Evolutionary conservation across 306 rosid species (phyloP).

Genomic region (Castanopsis chinensis): DNA sequence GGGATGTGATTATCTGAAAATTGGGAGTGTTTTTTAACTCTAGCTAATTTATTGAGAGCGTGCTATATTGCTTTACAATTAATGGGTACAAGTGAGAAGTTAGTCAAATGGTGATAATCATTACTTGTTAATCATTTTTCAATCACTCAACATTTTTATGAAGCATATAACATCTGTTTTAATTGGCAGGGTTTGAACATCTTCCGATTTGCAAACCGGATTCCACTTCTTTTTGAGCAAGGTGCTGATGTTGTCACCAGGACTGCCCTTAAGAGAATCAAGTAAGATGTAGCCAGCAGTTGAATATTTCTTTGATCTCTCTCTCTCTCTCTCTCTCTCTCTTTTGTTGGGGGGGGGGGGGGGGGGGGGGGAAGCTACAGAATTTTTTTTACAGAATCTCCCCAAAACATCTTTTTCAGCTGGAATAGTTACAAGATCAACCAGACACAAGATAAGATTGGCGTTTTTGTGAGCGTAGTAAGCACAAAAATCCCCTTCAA

Average conservation of each 20-base stretch:
- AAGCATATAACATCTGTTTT: conserved; percentile 20
- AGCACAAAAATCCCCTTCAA: conserved; percentile 98
- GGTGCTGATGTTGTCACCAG: conserved; percentile 99
- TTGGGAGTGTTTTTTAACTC: not conserved
- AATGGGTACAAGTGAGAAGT: not conserved
- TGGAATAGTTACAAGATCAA: conserved; percentile 95
- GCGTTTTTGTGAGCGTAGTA: conserved; percentile 89
- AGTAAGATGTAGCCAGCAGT: conserved; percentile 42
- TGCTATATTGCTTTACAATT: not conserved
- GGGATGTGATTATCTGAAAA: not conserved
- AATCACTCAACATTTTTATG: conserved; percentile 18
- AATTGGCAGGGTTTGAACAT: conserved; percentile 78
- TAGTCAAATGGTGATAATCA: not conserved
- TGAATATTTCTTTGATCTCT: not conserved
- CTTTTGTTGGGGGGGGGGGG: not conserved
- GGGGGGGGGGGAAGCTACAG: not conserved
- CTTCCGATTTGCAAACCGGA: conserved; percentile 95
- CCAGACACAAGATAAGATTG: conserved; percentile 91
- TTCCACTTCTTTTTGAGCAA: conserved; percentile 99
- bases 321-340: not conserved
- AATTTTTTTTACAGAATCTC: conserved; percentile 5
- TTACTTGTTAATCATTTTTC: conserved; percentile 2
- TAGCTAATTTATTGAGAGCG: not conserved
- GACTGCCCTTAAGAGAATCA: conserved; percentile 91
- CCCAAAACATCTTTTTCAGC: conserved; percentile 38